Conservation (phyloP, 2,329 filamentous ascomycete genomes). For the Neurospora crassa region DNA sequence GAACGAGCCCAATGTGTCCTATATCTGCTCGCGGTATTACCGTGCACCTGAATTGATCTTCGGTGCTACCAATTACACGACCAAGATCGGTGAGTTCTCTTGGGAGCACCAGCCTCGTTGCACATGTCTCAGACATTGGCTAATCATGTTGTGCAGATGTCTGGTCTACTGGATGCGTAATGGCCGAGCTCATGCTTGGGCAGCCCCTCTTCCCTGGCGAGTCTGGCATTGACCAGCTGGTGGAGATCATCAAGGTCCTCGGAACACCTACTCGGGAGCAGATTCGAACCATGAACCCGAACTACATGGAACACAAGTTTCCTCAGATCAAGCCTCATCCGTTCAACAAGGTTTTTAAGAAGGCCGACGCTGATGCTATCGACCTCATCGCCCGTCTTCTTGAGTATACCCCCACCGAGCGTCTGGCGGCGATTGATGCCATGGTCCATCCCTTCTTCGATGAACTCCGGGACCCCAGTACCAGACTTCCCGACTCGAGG, state of each 20-base stretch:
- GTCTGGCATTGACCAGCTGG: constrained; percentile 95
- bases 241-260: constrained; percentile 98
- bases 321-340: constrained; percentile 99
- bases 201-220: constrained; percentile 97
- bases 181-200: constrained; percentile 98
- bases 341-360: constrained; percentile 98
- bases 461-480: constrained; percentile 84
- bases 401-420: constrained; percentile 95
- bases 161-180: constrained; percentile 98
- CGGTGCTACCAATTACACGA: constrained; percentile 97
- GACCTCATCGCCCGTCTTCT: constrained; percentile 88
- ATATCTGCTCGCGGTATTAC: constrained; percentile 99
- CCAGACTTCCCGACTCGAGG: constrained; percentile 86
- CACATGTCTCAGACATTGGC: not conserved
- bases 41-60: constrained; percentile 97
- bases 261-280: constrained; percentile 95
- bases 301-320: constrained; percentile 99
- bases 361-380: constrained; percentile 86
- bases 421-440: constrained; percentile 84
- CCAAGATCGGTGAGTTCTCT: constrained; percentile 82
- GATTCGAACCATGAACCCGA: constrained; percentile 99
- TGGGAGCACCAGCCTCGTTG: not conserved
- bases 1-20: constrained; percentile 98
- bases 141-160: constrained; percentile 56
- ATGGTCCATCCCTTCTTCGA: constrained; percentile 99